These are phyloP conservation scores for Maudiozyma bulderi DNA, from an alignment of 805 yeast genomes.

Conservation along the genomic window DNA sequence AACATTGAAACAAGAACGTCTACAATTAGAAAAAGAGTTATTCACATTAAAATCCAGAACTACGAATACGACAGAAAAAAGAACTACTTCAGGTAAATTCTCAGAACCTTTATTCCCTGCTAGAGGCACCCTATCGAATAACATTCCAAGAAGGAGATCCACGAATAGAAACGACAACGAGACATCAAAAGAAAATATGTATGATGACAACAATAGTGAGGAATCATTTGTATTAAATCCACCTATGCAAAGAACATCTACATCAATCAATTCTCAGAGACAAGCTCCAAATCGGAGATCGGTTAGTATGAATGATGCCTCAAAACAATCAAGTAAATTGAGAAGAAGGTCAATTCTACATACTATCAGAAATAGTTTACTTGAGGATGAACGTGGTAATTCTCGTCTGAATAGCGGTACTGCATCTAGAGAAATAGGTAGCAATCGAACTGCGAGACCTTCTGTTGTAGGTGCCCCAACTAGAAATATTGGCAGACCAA, in stretches of 20 bases:
- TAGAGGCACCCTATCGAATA: neutral
- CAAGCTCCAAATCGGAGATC: neutral
- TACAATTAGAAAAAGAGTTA: conserved; percentile 8
- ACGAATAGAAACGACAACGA: neutral
- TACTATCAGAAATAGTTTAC: conserved; percentile 23
- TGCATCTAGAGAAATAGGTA: no score
- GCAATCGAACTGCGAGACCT: conserved; percentile 1
- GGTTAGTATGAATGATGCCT: neutral
- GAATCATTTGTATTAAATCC: conserved; percentile 29
- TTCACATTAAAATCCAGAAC: conserved; percentile 1
- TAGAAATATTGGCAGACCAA: neutral
- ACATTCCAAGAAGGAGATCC: neutral
- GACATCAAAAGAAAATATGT: conserved; percentile 3
- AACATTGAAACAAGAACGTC: conserved; percentile 14
- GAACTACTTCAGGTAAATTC: neutral
- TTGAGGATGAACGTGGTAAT: conserved; percentile 4
- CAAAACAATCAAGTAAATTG: conserved; percentile 9
- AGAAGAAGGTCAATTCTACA: conserved; percentile 28
- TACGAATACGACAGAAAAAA: neutral
- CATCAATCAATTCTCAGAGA: neutral
- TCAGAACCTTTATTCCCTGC: conserved; percentile 9
- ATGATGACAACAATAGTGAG: conserved; percentile 26
- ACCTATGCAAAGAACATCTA: neutral
- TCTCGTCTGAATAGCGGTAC: neutral
- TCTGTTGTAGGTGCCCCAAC: conserved; percentile 5